Base-by-base conservation (phyloP, 2,329 filamentous ascomycete genomes). In the Fusarium virguliforme region DNA sequence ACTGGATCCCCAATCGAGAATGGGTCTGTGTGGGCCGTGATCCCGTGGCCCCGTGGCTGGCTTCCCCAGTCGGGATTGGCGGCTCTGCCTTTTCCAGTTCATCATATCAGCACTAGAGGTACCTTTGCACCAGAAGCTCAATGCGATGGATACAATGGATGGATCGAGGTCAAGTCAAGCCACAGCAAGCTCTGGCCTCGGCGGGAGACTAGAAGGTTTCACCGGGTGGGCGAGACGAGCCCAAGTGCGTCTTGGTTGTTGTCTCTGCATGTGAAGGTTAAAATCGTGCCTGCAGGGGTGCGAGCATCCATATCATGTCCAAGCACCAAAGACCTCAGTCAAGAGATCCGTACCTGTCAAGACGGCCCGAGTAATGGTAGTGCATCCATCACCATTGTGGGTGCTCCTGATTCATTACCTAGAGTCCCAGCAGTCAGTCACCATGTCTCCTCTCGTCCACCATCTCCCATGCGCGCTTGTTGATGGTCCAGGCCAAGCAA, bases 101-200 rank as follows among this genome's bases (percentile, higher is more conserved):
- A 26, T 32, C 65, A 55, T 57, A 72, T 71, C 68, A 71, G 68
- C 68, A 66, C 61, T 46, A 37, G 67, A 40, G 64, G 68, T 55
- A 55, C 67, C 54, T 71, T 71, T 68, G 59, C 38, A 37, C 26
- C 32, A 54, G 24, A 53, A 28, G 30, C 50, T 53, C 18, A 35
- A 54, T 54, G 51, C 51, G 32, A 9, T 26, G 24, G 43, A 48
- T 18, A 15, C 24, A n/a, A 54, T 38, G 34, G 8, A 26, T 15
- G 15, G 12, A 37, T 35, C n/a, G 22, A 54, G 34, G 22, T 35
- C 51, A 54, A 37, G 22, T 35, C 51, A 54, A 37, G 32, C 32
- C 30, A 37, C 51, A 37, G 9, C 32, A 15, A 18, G 56, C 26
- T 28, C n/a, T 26, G 53, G n/a, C 35, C 53, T 40, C 22, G 54